Evolutionary conservation across 2,329 filamentous ascomycete genomes (phyloP).

Genomic region (Clonostachys rosea): DNA sequence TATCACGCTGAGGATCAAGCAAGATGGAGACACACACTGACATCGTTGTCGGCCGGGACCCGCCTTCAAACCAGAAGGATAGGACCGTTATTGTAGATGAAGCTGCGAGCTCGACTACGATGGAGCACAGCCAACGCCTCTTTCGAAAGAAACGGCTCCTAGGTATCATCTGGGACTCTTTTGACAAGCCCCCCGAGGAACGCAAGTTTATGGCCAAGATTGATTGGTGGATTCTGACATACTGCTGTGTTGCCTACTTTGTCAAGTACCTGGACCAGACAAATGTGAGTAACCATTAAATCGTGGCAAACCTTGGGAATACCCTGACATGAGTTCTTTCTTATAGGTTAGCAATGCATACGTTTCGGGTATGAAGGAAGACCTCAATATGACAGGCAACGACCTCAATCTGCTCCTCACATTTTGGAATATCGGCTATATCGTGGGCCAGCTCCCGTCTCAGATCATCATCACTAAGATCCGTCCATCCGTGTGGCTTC

Average conservation of each 20-base stretch:
- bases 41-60: constrained; percentile 1
- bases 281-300: constrained; percentile 9
- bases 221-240: constrained; percentile 25
- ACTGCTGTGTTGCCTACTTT: constrained; percentile 26
- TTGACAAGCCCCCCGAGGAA: constrained; percentile 24
- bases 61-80: not conserved
- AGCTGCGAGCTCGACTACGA: not conserved
- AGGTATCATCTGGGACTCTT: constrained; percentile 20
- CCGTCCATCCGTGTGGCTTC: constrained; percentile 28
- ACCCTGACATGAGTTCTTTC: not conserved
- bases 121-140: not conserved
- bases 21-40: not conserved
- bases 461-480: constrained; percentile 29
- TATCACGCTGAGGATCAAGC: not conserved
- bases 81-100: not conserved
- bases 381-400: constrained; percentile 43
- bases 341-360: constrained; percentile 24
- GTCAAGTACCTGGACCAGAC: constrained; percentile 27
- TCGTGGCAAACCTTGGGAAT: too few species aligned
- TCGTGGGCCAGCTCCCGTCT: constrained; percentile 34
- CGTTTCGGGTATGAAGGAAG: constrained; percentile 40
- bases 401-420: constrained; percentile 45
- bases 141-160: constrained; percentile 11
- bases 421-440: constrained; percentile 54
- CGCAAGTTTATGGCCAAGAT: constrained; percentile 22